phyloP scores from a whole-genome alignment of 2,329 filamentous ascomycete species.

The Fusarium tanahbumbuense region DNA sequence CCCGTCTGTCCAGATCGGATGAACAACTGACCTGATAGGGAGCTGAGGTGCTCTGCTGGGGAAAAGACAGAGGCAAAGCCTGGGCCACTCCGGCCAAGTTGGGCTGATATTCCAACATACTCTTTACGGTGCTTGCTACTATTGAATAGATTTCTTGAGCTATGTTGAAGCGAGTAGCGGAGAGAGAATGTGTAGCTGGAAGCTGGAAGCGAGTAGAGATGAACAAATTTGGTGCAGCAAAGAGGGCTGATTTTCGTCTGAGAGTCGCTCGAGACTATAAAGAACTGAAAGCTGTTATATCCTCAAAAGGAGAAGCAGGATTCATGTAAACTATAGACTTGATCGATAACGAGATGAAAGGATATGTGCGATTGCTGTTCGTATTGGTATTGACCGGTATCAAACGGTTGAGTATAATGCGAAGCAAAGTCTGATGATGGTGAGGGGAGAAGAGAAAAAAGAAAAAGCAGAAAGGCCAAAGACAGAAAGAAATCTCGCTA shows the following conservation, averaged over 20 bases:
- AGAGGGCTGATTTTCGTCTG: background rate
- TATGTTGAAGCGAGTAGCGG: conserved; percentile 2
- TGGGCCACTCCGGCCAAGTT: background rate
- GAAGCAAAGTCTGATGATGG: conserved; percentile 23
- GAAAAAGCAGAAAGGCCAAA: background rate
- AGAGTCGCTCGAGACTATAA: background rate
- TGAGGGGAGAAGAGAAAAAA: background rate
- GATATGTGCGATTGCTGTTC: background rate
- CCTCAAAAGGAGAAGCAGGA: background rate
- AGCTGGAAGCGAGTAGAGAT: conserved; percentile 1
- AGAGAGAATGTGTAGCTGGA: background rate
- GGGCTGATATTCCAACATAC: conserved; percentile 11
- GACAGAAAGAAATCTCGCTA: background rate
- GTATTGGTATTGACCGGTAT: background rate
- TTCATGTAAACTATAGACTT: conserved; percentile 1
- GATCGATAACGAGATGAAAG: conserved; percentile 4
- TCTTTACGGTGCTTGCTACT: background rate
- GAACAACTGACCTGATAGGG: conserved; percentile 7
- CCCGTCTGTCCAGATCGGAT: background rate
- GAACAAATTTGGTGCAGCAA: background rate
- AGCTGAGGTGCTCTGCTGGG: background rate
- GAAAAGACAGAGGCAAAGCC: background rate
- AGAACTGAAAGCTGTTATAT: background rate
- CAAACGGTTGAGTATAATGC: conserved; percentile 14
- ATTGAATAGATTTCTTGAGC: conserved; percentile 8